Evolutionary conservation across 371 early-diverging fungal genomes (phyloP), one percentile per base, ranked within the genome.

Genomic region (Fennellomyces sp.): DNA sequence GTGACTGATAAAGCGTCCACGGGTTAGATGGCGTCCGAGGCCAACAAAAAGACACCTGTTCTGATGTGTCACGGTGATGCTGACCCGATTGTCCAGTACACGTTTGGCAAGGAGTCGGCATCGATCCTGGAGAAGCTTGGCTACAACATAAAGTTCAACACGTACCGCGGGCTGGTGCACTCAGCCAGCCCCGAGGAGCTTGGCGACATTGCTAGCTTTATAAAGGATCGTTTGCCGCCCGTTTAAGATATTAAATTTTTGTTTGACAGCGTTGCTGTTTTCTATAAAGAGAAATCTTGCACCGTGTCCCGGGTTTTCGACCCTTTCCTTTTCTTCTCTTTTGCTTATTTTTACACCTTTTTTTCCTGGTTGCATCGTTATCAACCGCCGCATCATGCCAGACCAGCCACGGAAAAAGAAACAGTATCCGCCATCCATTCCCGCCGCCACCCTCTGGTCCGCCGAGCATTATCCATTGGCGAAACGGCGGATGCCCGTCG

Each of bases 41-140:
- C 86, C n/a, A 91, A 88, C 77, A 86, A 86, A 56, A 76, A 80
- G 54, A 90, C 92, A 8, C 95, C 95, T 12, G 85, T 95, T 41
- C 86, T 96, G 53, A 85, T 94, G 83, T 91, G 88, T 29, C 97
- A 98, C 63, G 98, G 98, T 48, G 87, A 88, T 54, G 70, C 65
- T 0, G 98, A 98, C 76, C 72, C 76, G 50, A 91, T 92, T 27
- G 93, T 98, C 3, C 65, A 76, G 12, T 90, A 78, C 68, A 58
- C 84, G 31, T 91, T 85, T 78, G 97, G 95, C 19, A 50, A 82
- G 56, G 72, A 82, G 65, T 88, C 91, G 0, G 82, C 78, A 27
- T 87, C 91, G 1, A 62, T 69, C 30, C 72, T 97, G 19, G 70
- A 86, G 60, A 66, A 85, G 29, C 63, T 81, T 52, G 91, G 91